Percentiles rank a stretch among this genome's conserved stretches.
These are phyloP conservation scores for Sphagnum contortum DNA, from an alignment of 225 moss, liverwort and hornwort genomes.

Conservation along the genomic window DNA sequence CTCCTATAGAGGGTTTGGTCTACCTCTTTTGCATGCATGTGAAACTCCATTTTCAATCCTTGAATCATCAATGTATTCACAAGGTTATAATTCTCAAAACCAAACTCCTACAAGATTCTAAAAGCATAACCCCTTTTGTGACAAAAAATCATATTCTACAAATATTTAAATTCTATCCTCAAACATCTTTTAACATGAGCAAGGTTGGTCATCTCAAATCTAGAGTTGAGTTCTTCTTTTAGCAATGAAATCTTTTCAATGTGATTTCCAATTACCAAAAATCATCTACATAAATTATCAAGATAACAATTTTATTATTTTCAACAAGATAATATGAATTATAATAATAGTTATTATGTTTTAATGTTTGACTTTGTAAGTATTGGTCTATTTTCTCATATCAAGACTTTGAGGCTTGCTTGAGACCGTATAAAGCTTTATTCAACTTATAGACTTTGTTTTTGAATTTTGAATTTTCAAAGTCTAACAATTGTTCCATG, in stretches of 20 bases:
- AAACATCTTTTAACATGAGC: background rate
- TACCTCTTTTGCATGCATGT: background rate
- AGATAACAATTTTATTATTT: background rate
- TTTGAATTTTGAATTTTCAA: background rate
- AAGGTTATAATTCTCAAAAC: background rate
- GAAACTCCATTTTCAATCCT: background rate
- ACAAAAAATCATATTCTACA: background rate
- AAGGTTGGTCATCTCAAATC: background rate
- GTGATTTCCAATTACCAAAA: background rate
- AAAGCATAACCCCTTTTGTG: background rate
- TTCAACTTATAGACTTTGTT: background rate
- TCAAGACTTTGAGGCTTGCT: background rate
- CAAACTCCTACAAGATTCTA: background rate
- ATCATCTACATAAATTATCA: background rate
- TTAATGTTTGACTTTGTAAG: background rate
- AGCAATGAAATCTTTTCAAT: background rate
- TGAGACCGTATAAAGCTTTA: background rate
- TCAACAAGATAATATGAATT: background rate
- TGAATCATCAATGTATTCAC: background rate
- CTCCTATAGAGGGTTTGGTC: background rate
- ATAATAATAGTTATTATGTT: background rate
- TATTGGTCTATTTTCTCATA: background rate
- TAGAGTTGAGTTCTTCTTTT: background rate
- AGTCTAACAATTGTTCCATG: background rate
- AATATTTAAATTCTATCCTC: background rate